A percentile compares a stretch with the other conserved stretches of the same genome.
phyloP scores from a whole-genome alignment of 1,139 yeast genomes.

The Meyerozyma athensensis region DNA sequence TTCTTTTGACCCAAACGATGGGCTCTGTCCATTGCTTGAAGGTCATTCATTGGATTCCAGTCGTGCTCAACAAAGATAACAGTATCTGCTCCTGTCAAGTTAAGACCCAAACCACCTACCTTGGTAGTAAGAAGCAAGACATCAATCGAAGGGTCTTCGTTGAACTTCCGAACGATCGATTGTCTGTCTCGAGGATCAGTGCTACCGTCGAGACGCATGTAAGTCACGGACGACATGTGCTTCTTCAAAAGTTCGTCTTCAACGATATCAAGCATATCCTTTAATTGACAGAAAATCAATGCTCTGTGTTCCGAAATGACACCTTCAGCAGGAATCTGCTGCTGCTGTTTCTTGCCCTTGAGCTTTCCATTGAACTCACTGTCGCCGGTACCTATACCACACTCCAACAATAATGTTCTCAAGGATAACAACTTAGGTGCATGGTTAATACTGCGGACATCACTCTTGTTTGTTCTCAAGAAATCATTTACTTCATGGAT shows the following conservation, averaged over 20 bases:
- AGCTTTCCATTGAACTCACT: conserved; percentile 32
- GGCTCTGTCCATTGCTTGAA: conserved; percentile 99
- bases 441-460: conserved; percentile 68
- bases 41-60: conserved; percentile 99
- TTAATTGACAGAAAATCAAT: conserved; percentile 89
- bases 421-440: conserved; percentile 89
- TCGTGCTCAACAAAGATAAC: conserved; percentile 98
- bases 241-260: conserved; percentile 82
- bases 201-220: conserved; percentile 92
- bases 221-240: conserved; percentile 86
- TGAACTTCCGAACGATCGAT: conserved; percentile 84
- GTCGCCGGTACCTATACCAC: conserved; percentile 83
- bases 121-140: conserved; percentile 88
- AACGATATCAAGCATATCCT: conserved; percentile 96
- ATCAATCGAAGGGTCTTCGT: conserved; percentile 96
- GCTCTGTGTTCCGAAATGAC: conserved; percentile 96
- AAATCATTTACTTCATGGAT: conserved; percentile 58
- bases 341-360: conserved; percentile 24
- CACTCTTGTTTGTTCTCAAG: conserved; percentile 54
- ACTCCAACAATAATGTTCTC: conserved; percentile 75
- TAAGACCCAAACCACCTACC: conserved; percentile 97
- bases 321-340: conserved; percentile 48
- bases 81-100: conserved; percentile 97
- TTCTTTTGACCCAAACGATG: conserved; percentile 97
- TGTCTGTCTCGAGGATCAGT: conserved; percentile 93